Percentiles rank a stretch among this genome's conserved stretches.
Evolutionary conservation across 257 asterid species (phyloP).

Genomic region (Mentha longifolia): DNA sequence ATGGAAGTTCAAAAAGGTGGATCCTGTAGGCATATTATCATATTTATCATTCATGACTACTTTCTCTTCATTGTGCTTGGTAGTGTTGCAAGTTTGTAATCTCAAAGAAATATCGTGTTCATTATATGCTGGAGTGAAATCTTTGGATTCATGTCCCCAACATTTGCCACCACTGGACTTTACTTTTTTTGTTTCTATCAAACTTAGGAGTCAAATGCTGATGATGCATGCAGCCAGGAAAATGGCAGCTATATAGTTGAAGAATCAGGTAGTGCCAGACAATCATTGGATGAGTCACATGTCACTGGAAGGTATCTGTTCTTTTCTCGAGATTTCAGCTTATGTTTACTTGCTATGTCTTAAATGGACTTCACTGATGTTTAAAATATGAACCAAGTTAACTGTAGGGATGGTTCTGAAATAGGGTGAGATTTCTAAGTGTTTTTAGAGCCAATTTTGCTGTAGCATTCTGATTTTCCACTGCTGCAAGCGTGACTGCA

Average conservation of each 20-base stretch:
- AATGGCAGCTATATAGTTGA: conserved; percentile 52
- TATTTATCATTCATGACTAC: background rate
- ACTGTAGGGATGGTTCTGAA: conserved; percentile 23
- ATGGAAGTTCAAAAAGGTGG: background rate
- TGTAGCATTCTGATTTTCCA: conserved; percentile 18
- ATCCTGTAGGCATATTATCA: conserved; percentile 4
- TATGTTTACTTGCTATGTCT: conserved; percentile 27
- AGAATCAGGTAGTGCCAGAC: conserved; percentile 52
- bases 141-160: background rate
- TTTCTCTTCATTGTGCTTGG: background rate
- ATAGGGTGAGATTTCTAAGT: conserved; percentile 21
- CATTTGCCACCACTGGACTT: background rate
- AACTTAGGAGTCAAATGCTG: conserved; percentile 55
- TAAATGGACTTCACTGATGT: conserved; percentile 19
- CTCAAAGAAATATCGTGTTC: conserved; percentile 17
- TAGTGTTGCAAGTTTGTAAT: conserved; percentile 3
- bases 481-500: conserved; percentile 12
- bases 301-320: conserved; percentile 58
- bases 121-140: conserved; percentile 2
- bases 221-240: conserved; percentile 53
- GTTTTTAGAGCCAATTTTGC: conserved; percentile 1
- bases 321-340: conserved; percentile 12
- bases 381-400: conserved; percentile 17
- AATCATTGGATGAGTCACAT: conserved; percentile 47
- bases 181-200: conserved; percentile 19